Conservation (phyloP, 1,284 basidiomycete species). For the Acaromyces ingoldii region DNA sequence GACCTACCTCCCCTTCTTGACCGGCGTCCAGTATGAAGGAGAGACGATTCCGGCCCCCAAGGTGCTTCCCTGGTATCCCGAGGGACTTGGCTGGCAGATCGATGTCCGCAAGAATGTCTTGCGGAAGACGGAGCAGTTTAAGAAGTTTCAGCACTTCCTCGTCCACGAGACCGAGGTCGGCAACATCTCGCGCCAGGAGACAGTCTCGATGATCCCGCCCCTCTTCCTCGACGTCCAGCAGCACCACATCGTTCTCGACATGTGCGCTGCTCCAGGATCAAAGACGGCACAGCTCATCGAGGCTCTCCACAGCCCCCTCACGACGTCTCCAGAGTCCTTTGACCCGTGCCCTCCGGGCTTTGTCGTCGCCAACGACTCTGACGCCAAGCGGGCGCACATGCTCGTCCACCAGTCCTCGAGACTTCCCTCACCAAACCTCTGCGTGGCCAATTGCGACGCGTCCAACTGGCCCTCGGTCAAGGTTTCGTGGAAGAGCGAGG, state of each 20-base stretch:
- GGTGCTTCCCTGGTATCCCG: constrained; percentile 87
- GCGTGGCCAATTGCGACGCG: constrained; percentile 95
- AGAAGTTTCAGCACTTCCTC: constrained; percentile 90
- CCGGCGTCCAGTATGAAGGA: constrained; percentile 71
- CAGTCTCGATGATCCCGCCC: constrained; percentile 97
- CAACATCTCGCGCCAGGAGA: constrained; percentile 93
- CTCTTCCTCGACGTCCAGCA: constrained; percentile 83
- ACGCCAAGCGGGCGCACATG: constrained; percentile 90
- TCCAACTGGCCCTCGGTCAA: constrained; percentile 64
- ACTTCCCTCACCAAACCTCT: constrained; percentile 81
- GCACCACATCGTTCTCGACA: constrained; percentile 64
- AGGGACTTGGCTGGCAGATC: constrained; percentile 90
- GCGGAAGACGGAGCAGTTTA: constrained; percentile 86
- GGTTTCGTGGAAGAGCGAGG: constrained; percentile 34
- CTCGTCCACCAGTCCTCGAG: constrained; percentile 96
- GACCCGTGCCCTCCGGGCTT: constrained; percentile 59
- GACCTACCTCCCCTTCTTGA: constrained; percentile 71
- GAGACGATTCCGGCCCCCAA: constrained; percentile 65
- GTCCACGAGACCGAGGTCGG: constrained; percentile 98
- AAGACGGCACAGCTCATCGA: constrained; percentile 93
- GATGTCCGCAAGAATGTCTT: constrained; percentile 85
- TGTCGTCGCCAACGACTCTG: constrained; percentile 82
- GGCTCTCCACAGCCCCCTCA: constrained; percentile 63
- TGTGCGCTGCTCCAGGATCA: constrained; percentile 98
- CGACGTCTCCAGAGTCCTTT: constrained; percentile 35